Conservation (phyloP, 495 filamentous ascomycete genomes). For the Cercophora samala region DNA sequence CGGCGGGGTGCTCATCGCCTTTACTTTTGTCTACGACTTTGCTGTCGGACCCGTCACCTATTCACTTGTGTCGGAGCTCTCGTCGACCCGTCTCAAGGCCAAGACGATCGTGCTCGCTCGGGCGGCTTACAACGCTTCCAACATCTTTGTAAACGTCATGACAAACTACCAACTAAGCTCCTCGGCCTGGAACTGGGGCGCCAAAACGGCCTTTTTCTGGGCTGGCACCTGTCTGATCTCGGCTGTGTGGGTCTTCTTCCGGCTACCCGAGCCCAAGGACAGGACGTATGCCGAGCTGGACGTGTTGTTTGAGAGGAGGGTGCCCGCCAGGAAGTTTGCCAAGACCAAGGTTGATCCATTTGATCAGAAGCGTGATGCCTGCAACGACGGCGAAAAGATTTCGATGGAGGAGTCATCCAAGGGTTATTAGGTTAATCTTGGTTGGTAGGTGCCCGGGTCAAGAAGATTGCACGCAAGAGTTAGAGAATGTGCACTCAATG, state of each 20-base stretch:
- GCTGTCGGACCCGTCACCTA: slow-evolving; percentile 57
- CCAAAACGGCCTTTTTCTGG: slow-evolving; percentile 51
- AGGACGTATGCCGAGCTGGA: slow-evolving; percentile 51
- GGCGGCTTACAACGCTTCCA: slow-evolving; percentile 50
- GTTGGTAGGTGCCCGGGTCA: too few species aligned
- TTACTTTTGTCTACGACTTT: slow-evolving; percentile 52
- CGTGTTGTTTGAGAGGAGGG: slow-evolving; percentile 45
- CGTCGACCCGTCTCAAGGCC: slow-evolving; percentile 50
- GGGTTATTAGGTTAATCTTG: background rate
- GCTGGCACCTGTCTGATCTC: slow-evolving; percentile 46
- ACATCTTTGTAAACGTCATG: slow-evolving; percentile 46
- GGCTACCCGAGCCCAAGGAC: slow-evolving; percentile 37
- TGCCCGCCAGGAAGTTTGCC: slow-evolving; percentile 42
- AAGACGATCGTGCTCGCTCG: slow-evolving; percentile 56
- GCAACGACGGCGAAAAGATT: background rate
- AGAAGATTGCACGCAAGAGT: too few species aligned
- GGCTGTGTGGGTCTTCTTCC: slow-evolving; percentile 34
- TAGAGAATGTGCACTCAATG: too few species aligned
- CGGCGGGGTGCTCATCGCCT: slow-evolving; percentile 49
- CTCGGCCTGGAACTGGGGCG: slow-evolving; percentile 51
- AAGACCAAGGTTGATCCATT: slow-evolving; percentile 28
- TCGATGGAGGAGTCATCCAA: background rate
- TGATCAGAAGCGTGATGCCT: slow-evolving; percentile 14
- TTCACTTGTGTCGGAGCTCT: slow-evolving; percentile 53
- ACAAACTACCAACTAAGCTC: slow-evolving; percentile 51